Conservation (phyloP, 1,139 yeast species). For the Geotrichum restrictum region DNA sequence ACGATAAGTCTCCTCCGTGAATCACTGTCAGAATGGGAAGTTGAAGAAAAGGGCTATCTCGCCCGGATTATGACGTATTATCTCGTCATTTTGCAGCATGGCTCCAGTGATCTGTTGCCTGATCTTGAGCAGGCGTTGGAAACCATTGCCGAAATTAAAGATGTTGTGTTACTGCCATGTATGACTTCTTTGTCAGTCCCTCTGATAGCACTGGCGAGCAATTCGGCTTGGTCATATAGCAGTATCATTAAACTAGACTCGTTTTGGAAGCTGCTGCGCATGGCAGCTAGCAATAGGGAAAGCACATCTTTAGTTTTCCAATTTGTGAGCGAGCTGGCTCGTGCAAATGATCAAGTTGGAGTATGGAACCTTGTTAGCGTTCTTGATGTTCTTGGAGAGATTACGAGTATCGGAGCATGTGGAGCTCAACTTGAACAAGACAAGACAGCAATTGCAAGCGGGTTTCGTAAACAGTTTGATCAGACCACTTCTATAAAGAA, state of each 20-base stretch:
- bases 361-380: conserved; percentile 31
- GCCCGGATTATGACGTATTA: conserved; percentile 30
- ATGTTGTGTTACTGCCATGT: conserved; percentile 22
- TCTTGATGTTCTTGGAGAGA: conserved; percentile 70
- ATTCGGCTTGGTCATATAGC: conserved; percentile 47
- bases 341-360: conserved; percentile 25
- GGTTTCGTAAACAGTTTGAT: conserved; percentile 18
- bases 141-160: conserved; percentile 19
- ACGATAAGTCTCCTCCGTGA: conserved; percentile 34
- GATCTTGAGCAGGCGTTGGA: conserved; percentile 17
- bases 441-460: conserved; percentile 41
- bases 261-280: conserved; percentile 63
- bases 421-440: conserved; percentile 76
- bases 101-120: conserved; percentile 46
- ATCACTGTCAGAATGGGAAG: conserved; percentile 29
- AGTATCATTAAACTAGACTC: conserved; percentile 33
- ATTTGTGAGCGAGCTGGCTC: conserved; percentile 48
- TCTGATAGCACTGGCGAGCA: conserved; percentile 49
- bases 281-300: conserved; percentile 53
- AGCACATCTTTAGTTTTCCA: conserved; percentile 49
- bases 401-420: conserved; percentile 76
- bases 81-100: conserved; percentile 33
- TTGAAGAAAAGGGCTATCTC: conserved; percentile 34
- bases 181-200: conserved; percentile 42
- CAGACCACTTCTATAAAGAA: conserved; percentile 18